Base-by-base conservation (phyloP, 2,329 filamentous ascomycete genomes). In the Didymella exigua region DNA sequence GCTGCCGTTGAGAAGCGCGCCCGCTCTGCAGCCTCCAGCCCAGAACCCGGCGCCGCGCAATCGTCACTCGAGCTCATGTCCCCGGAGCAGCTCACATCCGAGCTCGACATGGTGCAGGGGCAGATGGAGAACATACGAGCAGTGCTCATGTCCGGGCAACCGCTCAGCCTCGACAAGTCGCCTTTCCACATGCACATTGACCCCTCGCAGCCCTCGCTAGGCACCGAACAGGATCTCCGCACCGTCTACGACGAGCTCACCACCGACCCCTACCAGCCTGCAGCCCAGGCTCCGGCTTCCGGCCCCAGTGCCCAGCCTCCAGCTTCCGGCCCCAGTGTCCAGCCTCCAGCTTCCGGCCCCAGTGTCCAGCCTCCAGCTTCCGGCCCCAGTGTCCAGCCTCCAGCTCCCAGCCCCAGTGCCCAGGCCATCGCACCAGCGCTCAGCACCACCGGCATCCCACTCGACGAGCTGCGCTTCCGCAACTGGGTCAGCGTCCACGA, bases 401-500 rank as follows among this genome's bases (percentile, higher is more conserved):
- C n/a, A n/a, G 26, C 26, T 10, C 26, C 26, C 18, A 31, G 43
- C 21, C 49, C 61, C 11, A 51, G 53, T 18, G 47, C 56, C n/a
- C 31, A 54, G 13, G 16, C 34, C 7, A 43, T 16, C 6, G n/a
- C 42, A 10, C 40, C 57, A 18, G 53, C 58, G 9, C 37, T 68
- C n/a, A 73, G 68, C 33, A 36, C 70, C 2, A 77, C 76, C 1
- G 76, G 77, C 13, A 73, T 80, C 26, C 71, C 77, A 0, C 63
- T 81, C 13, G 76, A 75, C 33, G 72, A 77, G 19, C 67, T 82
- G 13, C 76, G 81, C 31, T 83, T 79, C 65, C 73, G 76, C 54
- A 81, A 81, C 54, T 84, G 81, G 81, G 70, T 75, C 42, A 69
- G 68, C 7, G 70, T 83, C 41, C 78, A 80, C 47, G 74, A 79